Conservation (phyloP, 176 grass and related monocot genomes). For the Aechmea fasciata region DNA sequence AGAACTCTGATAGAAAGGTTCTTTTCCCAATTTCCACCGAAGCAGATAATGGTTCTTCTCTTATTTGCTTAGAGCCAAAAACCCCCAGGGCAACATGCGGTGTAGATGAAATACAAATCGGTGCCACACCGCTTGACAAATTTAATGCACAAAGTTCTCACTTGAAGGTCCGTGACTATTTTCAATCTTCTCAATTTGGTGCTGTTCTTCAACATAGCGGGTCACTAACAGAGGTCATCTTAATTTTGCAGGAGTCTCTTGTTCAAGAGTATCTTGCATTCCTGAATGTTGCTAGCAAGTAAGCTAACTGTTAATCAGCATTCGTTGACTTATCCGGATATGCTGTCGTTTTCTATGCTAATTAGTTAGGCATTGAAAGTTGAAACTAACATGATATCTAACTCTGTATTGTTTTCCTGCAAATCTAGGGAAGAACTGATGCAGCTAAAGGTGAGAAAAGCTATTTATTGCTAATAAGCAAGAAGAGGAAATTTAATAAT, state of each 20-base stretch:
- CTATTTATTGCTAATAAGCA: background rate
- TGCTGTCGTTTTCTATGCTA: background rate
- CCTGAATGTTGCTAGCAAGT: conserved; percentile 82
- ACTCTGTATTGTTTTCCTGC: conserved; percentile 19
- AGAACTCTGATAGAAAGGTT: conserved; percentile 44
- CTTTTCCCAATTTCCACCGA: conserved; percentile 75
- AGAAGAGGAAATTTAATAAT: background rate
- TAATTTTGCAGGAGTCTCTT: conserved; percentile 53
- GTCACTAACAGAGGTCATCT: background rate
- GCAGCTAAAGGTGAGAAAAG: conserved; percentile 51
- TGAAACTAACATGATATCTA: background rate
- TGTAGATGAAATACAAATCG: conserved; percentile 18
- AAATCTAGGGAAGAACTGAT: conserved; percentile 78
- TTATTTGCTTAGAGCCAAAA: conserved; percentile 27
- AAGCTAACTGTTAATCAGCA: conserved; percentile 9
- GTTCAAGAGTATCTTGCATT: conserved; percentile 65
- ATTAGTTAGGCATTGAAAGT: background rate
- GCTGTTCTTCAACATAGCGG: background rate
- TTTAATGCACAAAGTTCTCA: conserved; percentile 50
- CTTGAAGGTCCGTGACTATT: conserved; percentile 47
- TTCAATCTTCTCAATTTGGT: background rate
- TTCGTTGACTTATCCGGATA: too few relatives aligned
- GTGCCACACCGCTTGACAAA: conserved; percentile 59
- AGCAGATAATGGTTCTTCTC: conserved; percentile 15
- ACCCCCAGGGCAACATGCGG: conserved; percentile 32